Evolutionary conservation across 305 asterid species (phyloP).

Genomic region (Lippia alba): DNA sequence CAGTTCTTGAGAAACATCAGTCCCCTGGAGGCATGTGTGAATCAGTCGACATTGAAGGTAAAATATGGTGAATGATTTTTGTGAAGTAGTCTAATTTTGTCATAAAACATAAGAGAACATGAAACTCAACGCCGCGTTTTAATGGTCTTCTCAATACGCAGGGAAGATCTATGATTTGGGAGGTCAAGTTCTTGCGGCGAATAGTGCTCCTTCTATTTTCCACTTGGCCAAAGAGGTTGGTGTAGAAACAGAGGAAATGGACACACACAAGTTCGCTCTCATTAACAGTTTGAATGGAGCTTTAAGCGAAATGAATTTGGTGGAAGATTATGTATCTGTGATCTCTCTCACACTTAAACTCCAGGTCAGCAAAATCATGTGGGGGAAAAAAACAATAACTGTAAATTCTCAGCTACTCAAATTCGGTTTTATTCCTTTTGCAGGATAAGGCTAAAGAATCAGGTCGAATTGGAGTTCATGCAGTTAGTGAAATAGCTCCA

Average conservation of each 20-base stretch:
- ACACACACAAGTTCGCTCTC: conserved; percentile 70
- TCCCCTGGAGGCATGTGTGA: conserved; percentile 80
- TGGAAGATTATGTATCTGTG: conserved; percentile 77
- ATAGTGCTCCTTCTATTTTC: conserved; percentile 82
- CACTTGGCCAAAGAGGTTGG: conserved; percentile 75
- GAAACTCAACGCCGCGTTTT: too few species aligned
- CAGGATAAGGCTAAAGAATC: conserved; percentile 75
- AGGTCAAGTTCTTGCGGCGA: conserved; percentile 91
- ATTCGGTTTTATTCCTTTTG: background rate
- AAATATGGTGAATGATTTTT: background rate
- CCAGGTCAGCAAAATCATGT: conserved; percentile 55
- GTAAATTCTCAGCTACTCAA: background rate
- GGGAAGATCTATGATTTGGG: conserved; percentile 85
- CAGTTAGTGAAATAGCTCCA: conserved; percentile 69
- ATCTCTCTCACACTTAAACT: conserved; percentile 77
- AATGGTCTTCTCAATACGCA: conserved; percentile 30
- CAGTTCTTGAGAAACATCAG: conserved; percentile 57
- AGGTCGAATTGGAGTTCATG: conserved; percentile 75
- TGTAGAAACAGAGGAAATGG: conserved; percentile 76
- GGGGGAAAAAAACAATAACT: background rate
- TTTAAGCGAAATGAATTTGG: conserved; percentile 64
- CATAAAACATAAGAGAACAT: background rate
- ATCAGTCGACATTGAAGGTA: conserved; percentile 68
- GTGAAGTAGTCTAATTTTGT: background rate
- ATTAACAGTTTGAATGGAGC: conserved; percentile 66